These are phyloP conservation scores for Ceratorhiza oryzae-sativae DNA, from an alignment of 1,284 basidiomycete species.

Conservation along the genomic window DNA sequence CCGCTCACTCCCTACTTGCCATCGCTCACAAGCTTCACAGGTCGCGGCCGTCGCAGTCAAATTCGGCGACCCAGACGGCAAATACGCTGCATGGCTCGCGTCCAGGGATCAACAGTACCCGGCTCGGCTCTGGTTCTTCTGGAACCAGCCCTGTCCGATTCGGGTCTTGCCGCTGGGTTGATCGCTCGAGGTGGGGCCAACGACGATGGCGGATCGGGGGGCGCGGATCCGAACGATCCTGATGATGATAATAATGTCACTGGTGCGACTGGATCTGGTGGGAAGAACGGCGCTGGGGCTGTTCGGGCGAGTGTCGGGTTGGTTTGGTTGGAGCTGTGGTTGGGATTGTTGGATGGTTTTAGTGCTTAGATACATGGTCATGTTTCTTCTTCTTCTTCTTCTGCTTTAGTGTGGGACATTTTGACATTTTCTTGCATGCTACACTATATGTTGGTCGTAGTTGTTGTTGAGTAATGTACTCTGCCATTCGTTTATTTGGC, in stretches of 20 bases:
- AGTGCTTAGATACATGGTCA: neutral
- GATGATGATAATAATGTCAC: neutral
- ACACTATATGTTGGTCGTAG: conserved; percentile 4
- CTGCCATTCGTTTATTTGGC: conserved; percentile 6
- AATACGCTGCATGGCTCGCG: conserved; percentile 42
- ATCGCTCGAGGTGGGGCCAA: neutral
- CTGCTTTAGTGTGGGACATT: conserved; percentile 9
- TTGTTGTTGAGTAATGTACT: conserved; percentile 28
- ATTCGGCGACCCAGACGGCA: conserved; percentile 42
- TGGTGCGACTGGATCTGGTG: neutral
- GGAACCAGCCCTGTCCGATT: conserved; percentile 42
- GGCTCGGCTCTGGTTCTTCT: conserved; percentile 44
- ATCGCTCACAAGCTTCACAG: neutral
- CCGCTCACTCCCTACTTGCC: neutral
- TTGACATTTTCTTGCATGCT: neutral
- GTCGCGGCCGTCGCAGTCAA: conserved; percentile 42
- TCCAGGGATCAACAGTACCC: conserved; percentile 44
- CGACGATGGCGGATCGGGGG: conserved; percentile 14
- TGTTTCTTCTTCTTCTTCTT: neutral
- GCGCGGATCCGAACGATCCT: conserved; percentile 6
- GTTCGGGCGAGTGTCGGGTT: neutral
- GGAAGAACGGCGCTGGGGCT: conserved; percentile 1
- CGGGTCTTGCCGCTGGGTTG: conserved; percentile 35
- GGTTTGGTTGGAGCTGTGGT: neutral
- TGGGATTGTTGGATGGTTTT: conserved; percentile 4